Percentiles rank a stretch among this genome's conserved stretches.
Conservation (phyloP, 495 filamentous ascomycete species). For the Xylaria acuta region DNA sequence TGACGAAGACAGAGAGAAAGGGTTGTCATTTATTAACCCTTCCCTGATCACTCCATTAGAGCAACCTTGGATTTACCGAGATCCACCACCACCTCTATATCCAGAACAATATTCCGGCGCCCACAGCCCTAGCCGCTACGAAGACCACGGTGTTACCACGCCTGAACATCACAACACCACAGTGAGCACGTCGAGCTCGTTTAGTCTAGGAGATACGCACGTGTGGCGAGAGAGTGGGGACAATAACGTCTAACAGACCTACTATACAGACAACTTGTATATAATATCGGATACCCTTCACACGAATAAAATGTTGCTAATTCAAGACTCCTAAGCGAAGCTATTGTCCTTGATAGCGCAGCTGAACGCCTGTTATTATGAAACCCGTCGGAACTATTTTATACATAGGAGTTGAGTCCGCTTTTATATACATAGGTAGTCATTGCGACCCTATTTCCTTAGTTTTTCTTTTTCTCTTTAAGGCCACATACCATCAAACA, state of each 20-base stretch:
- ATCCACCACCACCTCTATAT: constrained; percentile 48
- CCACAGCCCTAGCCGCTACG: constrained; percentile 16
- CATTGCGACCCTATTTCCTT: not conserved
- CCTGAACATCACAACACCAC: constrained; percentile 27
- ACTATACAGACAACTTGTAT: constrained; percentile 21
- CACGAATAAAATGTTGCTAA: not conserved
- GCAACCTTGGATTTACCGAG: constrained; percentile 60
- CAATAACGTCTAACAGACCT: constrained; percentile 39
- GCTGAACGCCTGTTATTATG: not conserved
- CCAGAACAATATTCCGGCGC: constrained; percentile 29
- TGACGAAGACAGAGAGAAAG: constrained; percentile 72
- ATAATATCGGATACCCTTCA: constrained; percentile 25
- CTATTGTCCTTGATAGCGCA: not conserved
- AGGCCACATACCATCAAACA: constrained; percentile 56
- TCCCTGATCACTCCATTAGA: constrained; percentile 68
- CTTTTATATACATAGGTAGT: not conserved
- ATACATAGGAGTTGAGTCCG: not conserved
- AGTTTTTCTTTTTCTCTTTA: constrained; percentile 22
- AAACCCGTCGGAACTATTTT: not conserved
- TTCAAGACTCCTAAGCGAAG: not conserved
- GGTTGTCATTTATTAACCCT: constrained; percentile 74
- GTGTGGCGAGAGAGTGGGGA: constrained; percentile 57
- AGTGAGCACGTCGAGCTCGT: constrained; percentile 46
- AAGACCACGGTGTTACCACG: constrained; percentile 6
- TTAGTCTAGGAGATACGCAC: constrained; percentile 64